A percentile compares a stretch with the other conserved stretches of the same genome.
phyloP scores from a whole-genome alignment of 2,329 filamentous ascomycete species.

The Colletotrichum graminicola region DNA sequence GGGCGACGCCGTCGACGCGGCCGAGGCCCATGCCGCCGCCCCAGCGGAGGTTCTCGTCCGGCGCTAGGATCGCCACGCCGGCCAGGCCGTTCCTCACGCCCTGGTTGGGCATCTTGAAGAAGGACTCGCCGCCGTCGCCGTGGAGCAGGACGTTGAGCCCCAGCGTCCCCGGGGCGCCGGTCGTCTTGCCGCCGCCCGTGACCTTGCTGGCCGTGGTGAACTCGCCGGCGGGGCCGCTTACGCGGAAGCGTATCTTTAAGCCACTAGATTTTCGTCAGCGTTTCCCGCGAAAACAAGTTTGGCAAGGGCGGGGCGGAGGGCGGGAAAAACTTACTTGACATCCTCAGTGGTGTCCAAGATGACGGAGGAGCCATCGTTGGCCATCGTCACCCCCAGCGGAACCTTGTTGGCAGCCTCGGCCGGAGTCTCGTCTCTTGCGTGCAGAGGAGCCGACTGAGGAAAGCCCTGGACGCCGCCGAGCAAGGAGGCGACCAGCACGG shows the following conservation, averaged over 20 bases:
- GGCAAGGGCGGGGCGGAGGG: too few species aligned
- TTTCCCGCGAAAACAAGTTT: not conserved
- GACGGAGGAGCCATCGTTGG: slow-evolving; percentile 67
- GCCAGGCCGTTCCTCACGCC: slow-evolving; percentile 62
- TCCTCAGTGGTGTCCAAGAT: slow-evolving; percentile 67
- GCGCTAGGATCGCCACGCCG: slow-evolving; percentile 66
- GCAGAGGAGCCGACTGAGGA: slow-evolving; percentile 3
- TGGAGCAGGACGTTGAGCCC: slow-evolving; percentile 70
- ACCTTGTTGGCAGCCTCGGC: slow-evolving; percentile 48
- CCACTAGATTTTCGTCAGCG: slow-evolving; percentile 50
- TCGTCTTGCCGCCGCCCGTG: slow-evolving; percentile 44
- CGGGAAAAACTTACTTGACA: slow-evolving; percentile 59
- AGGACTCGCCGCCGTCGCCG: slow-evolving; percentile 70
- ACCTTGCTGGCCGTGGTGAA: slow-evolving; percentile 65
- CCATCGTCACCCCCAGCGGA: slow-evolving; percentile 54
- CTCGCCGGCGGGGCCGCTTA: slow-evolving; percentile 65
- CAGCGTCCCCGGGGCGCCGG: slow-evolving; percentile 50
- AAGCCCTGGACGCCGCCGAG: not conserved
- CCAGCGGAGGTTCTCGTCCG: slow-evolving; percentile 68
- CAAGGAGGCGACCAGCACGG: not conserved
- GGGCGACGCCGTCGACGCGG: slow-evolving; percentile 66
- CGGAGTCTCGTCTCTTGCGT: slow-evolving; percentile 39
- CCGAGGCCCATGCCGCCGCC: slow-evolving; percentile 65
- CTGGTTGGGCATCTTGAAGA: slow-evolving; percentile 70
- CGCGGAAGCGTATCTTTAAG: slow-evolving; percentile 66